Base-by-base conservation (phyloP, 352 stramenopile genomes). In the Globisporangium recalcitrans region DNA sequence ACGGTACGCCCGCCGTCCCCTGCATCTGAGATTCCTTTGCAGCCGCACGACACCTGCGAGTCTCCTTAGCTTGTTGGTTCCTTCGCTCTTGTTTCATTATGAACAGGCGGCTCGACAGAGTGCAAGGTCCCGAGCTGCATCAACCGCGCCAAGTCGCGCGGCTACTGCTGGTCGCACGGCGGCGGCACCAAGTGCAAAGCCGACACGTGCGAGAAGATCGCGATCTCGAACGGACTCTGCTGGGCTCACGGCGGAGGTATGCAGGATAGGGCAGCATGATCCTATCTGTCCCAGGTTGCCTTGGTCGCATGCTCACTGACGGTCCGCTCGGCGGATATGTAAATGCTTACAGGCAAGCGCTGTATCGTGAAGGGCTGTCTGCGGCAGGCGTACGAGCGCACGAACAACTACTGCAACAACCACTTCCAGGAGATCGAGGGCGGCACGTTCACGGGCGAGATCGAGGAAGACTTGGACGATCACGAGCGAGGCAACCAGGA, bases 361-460 rank as follows among this genome's bases (percentile, higher is more conserved):
- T 77, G 67, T 36, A 57, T 75, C n/a, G 69, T 68, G 21, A 46
- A 44, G 2, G 63, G 67, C 26, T 81, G 73, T 42, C 67, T 62
- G 26, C 70, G 73, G 16, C 78, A 76, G 44, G 78, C 78, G n/a
- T 88, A 88, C 63, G 76, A 86, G 58, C 74, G 78, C 24, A 88
- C 78, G 0, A 60, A 70, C 32, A 86, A 87, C 62, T 78, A 72
- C 42, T 87, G 77, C 67, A 70, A 71, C 6, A 80, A 73, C 47
- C 77, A 87, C 60, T 80, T 73, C 60, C 70, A 69, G 21, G 60
- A 65, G 56, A 60, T 65, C 62, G 31, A 64, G n/a, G 29, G 47
- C 13, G 56, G 57, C 31, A 51, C 32, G 44, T 63, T 63, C 46
- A 27, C 29, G 26, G 58, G 38, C 26, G 48, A 64, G 34, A 48